Base-by-base conservation (phyloP, 2,329 filamentous ascomycete genomes). In the Penicillium nordicum region DNA sequence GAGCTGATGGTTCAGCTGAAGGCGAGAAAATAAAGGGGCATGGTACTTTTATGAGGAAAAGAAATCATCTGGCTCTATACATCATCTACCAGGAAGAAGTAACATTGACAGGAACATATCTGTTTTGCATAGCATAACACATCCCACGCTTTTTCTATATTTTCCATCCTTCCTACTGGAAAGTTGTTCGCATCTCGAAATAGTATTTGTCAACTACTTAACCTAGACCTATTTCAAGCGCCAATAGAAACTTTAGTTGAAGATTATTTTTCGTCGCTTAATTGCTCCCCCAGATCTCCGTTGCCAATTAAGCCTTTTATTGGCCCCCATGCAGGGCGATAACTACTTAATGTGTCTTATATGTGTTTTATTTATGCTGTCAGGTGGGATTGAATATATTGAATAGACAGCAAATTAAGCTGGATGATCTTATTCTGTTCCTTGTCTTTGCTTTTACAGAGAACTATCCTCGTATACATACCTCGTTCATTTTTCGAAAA, bases 361-460 rank as follows among this genome's bases (percentile, higher is more conserved):
- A 16, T 16, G 0, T 16, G 5, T 30, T 30, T 16, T 36, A 16
- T 8, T 34, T 36, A 16, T 7, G 29, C 29, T 30, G 11, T 32
- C 30, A 3, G 30, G 5, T 2, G 5, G 6, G 34, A 16, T n/a
- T 3, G 2, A 9, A 0, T n/a, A 36, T 36, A n/a, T 36, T n/a
- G 9, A 14, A 1, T 36, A 10, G 16, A 9, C 16, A n/a, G 1
- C 3, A n/a, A n/a, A 8, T n/a, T 3, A 2, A 8, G 1, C 16
- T 36, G 0, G 5, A 32, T 32, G 1, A 32, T 32, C 5, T 32
- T 14, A 1, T 32, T 5, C 14, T 32, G 1, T 32, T 32, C 30
- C 12, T 12, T 4, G 5, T 32, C 11, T 32, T 12, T 30, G 4
- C 10, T 12, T 30, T 12, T 4, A 9, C 11, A 12, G 11, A 30